phyloP scores from a whole-genome alignment of 306 rosid species.

The Acacia crassicarpa region DNA sequence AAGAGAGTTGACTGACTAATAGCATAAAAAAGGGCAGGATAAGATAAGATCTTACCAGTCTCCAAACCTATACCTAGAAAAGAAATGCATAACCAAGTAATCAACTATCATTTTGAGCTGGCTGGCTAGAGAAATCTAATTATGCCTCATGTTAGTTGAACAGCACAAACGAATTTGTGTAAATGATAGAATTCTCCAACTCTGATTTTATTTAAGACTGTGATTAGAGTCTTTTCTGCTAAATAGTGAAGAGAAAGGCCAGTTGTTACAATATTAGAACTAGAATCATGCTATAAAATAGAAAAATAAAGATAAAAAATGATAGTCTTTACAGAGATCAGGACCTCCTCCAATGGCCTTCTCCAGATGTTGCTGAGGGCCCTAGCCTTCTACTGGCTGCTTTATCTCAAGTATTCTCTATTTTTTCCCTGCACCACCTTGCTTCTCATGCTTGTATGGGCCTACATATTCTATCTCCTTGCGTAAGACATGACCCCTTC shows the following conservation, averaged over 20 bases:
- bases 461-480: background rate
- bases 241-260: background rate
- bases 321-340: background rate
- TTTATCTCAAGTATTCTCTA: background rate
- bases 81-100: background rate
- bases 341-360: background rate
- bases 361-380: background rate
- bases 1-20: background rate
- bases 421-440: background rate
- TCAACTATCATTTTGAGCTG: background rate
- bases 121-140: background rate
- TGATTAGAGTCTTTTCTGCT: background rate
- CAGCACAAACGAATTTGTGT: background rate
- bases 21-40: background rate
- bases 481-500: background rate
- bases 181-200: background rate
- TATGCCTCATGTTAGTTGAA: background rate
- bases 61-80: background rate
- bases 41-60: background rate
- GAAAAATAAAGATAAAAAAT: background rate
- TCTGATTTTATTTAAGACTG: background rate
- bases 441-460: background rate
- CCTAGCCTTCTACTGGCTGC: background rate
- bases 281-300: background rate
- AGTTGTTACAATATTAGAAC: background rate